These are phyloP conservation scores for Schizophyllum commune DNA, from an alignment of 1,284 basidiomycete species.

Conservation along the genomic window DNA sequence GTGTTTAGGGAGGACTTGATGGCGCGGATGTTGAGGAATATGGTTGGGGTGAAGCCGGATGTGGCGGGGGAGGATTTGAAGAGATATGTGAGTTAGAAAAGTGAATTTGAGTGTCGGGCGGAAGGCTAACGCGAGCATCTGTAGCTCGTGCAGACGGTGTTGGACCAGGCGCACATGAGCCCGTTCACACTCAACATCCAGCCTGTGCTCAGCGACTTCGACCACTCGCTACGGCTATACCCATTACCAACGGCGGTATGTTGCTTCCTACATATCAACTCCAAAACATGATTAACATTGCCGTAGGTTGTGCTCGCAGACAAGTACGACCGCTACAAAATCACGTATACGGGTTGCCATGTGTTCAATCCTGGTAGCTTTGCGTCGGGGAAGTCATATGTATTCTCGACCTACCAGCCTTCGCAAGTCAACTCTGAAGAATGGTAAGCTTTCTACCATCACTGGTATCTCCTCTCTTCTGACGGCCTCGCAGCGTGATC, in stretches of 20 bases:
- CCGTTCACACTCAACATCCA: constrained; percentile 81
- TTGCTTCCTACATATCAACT: constrained; percentile 4
- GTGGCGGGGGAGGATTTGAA: constrained; percentile 73
- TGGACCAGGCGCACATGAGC: constrained; percentile 88
- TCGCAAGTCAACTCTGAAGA: constrained; percentile 70
- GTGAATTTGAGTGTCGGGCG: neutral
- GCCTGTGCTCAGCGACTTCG: constrained; percentile 86
- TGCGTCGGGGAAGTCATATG: constrained; percentile 60
- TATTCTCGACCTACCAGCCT: constrained; percentile 87
- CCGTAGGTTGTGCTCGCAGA: constrained; percentile 88
- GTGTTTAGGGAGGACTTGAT: constrained; percentile 91
- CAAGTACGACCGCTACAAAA: constrained; percentile 91
- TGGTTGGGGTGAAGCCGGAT: constrained; percentile 78
- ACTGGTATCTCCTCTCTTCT: too few relatives aligned
- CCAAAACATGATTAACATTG: neutral
- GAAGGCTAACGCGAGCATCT: constrained; percentile 1
- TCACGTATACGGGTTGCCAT: constrained; percentile 97
- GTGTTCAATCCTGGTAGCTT: constrained; percentile 97
- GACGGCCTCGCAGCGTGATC: neutral
- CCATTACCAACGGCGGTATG: constrained; percentile 89
- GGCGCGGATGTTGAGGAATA: constrained; percentile 89
- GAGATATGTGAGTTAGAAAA: constrained; percentile 62
- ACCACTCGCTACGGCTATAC: constrained; percentile 89
- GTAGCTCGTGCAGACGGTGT: constrained; percentile 87
- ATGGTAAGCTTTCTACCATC: constrained; percentile 47